phyloP scores from a whole-genome alignment of 495 filamentous ascomycete genomes.

The Lophiostoma macrostomum region DNA sequence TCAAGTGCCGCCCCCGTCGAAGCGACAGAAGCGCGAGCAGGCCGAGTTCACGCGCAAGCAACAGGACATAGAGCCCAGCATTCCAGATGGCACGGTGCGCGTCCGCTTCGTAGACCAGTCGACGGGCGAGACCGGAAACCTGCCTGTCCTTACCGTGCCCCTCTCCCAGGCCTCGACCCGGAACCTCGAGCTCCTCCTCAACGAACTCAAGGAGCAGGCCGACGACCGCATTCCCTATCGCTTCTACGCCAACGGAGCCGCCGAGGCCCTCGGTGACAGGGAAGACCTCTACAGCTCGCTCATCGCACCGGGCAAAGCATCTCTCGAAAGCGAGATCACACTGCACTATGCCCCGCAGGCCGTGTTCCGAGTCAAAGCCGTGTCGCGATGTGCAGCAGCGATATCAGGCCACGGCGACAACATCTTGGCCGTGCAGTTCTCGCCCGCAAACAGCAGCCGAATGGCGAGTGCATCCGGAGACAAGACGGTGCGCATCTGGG shows the following conservation, averaged over 20 bases:
- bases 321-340: constrained; percentile 70
- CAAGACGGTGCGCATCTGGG: constrained; percentile 88
- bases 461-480: constrained; percentile 92
- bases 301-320: constrained; percentile 60
- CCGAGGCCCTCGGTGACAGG: constrained; percentile 29
- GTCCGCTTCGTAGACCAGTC: constrained; percentile 86
- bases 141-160: constrained; percentile 68
- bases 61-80: constrained; percentile 64
- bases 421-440: constrained; percentile 87
- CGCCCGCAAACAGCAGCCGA: constrained; percentile 71
- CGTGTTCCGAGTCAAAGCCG: constrained; percentile 89
- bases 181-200: constrained; percentile 88
- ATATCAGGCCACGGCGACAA: constrained; percentile 90
- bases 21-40: constrained; percentile 76
- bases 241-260: constrained; percentile 53
- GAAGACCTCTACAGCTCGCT: constrained; percentile 73
- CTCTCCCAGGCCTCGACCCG: constrained; percentile 82
- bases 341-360: constrained; percentile 87
- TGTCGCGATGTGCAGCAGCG: constrained; percentile 81
- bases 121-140: constrained; percentile 63
- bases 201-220: constrained; percentile 74
- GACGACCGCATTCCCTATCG: constrained; percentile 84
- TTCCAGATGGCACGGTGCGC: constrained; percentile 71
- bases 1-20: constrained; percentile 81
- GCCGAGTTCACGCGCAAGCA: constrained; percentile 70